Conservation (phyloP, 345 rosid species). For the Eucalyptus erythrocorys region DNA sequence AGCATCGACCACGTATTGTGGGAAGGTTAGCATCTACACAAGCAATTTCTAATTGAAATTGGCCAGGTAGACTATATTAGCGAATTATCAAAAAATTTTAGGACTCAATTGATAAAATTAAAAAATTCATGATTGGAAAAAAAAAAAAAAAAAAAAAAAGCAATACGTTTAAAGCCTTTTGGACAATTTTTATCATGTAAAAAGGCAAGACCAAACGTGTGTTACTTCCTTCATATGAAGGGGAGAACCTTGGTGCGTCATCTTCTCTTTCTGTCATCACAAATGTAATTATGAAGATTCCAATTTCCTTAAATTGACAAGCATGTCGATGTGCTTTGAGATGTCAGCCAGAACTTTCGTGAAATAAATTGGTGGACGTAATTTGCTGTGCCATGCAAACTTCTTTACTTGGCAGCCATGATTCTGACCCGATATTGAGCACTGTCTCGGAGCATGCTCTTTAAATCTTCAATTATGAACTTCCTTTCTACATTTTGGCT, state of each 20-base stretch:
- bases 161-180: too few relatives aligned
- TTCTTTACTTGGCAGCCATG: neutral
- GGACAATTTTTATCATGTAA: neutral
- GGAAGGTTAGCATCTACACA: too few relatives aligned
- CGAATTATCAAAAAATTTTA: too few relatives aligned
- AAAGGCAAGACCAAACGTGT: neutral
- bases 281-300: neutral
- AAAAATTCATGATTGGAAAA: too few relatives aligned
- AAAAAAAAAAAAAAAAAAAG: too few relatives aligned
- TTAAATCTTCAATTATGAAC: neutral
- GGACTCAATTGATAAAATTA: neutral
- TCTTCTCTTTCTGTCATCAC: neutral
- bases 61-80: neutral
- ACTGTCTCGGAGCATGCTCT: neutral
- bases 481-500: neutral
- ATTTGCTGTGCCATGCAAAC: neutral
- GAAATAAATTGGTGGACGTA: neutral
- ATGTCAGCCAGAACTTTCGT: neutral
- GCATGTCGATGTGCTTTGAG: neutral
- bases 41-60: too few relatives aligned
- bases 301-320: neutral
- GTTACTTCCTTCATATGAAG: neutral
- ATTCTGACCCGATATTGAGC: neutral
- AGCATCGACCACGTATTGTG: accelerated
- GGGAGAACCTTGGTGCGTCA: neutral